Evolutionary conservation across 2,329 filamentous ascomycete genomes (phyloP).

Genomic region (Aspergillus novofumigatus): DNA sequence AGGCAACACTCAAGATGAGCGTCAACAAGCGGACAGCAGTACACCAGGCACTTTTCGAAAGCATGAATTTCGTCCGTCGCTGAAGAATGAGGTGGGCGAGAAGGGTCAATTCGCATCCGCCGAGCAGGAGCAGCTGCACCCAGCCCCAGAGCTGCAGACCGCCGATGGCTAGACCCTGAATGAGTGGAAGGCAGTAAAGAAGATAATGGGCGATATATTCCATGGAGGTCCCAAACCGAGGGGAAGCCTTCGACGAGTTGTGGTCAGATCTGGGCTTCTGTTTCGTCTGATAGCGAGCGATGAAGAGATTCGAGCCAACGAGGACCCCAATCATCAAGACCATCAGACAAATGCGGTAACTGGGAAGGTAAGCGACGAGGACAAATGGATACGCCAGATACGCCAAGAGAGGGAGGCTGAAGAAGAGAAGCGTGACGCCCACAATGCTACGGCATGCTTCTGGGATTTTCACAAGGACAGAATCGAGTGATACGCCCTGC

Average conservation of each 20-base stretch:
- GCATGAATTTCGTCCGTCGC: not conserved
- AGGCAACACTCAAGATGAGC: not conserved
- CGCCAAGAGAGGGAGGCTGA: conserved; percentile 5
- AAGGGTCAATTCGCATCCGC: not conserved
- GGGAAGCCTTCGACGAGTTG: not conserved
- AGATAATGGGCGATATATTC: not conserved
- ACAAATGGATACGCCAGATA: conserved; percentile 3
- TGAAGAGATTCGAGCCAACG: not conserved
- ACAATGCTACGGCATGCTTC: conserved; percentile 6
- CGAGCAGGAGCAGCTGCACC: conserved; percentile 5
- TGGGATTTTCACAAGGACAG: not conserved
- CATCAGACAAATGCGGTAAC: conserved; percentile 6
- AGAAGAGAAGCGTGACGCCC: conserved; percentile 7
- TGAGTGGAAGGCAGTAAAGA: conserved; percentile 7
- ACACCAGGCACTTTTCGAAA: conserved; percentile 1
- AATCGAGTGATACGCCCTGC: not conserved
- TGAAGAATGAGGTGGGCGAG: not conserved
- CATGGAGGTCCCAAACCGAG: not conserved
- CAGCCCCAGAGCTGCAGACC: conserved; percentile 6
- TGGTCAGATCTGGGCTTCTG: not conserved
- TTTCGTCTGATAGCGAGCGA: not conserved
- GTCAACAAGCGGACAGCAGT: not conserved
- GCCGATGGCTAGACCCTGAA: conserved; percentile 8
- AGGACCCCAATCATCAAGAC: conserved; percentile 1
- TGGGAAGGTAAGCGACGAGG: not conserved